Evolutionary conservation across 1,284 basidiomycete species (phyloP).

Genomic region (Ganoderma meredithae): DNA sequence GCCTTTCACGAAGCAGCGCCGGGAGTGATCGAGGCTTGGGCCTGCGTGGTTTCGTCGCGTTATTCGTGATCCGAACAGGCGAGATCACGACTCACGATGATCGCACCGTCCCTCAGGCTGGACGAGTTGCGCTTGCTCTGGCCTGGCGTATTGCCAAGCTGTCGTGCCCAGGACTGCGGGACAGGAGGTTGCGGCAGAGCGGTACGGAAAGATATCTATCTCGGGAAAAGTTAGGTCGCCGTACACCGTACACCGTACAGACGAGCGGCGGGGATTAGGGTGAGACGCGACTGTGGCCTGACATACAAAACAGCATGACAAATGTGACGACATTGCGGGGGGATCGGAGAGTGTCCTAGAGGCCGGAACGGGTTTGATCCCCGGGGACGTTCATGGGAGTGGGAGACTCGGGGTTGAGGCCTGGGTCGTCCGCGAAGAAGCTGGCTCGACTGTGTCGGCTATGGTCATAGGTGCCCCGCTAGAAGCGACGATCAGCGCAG

Average conservation of each 20-base stretch:
- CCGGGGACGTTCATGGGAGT: not conserved
- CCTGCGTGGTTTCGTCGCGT: not conserved
- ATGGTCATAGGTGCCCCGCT: not conserved
- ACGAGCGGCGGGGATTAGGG: not conserved
- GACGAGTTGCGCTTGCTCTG: not conserved
- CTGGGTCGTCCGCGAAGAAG: not conserved
- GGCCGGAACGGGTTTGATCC: constrained; percentile 1
- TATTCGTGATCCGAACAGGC: not conserved
- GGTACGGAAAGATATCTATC: not conserved
- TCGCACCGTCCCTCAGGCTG: not conserved
- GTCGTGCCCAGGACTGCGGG: not conserved
- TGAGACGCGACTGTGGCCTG: not conserved
- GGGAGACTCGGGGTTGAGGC: not conserved
- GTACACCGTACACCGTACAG: not conserved
- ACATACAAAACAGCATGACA: not conserved
- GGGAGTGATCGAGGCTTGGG: not conserved
- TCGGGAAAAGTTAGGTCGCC: not conserved
- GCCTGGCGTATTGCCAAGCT: not conserved
- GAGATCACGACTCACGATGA: not conserved
- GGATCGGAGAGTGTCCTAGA: not conserved
- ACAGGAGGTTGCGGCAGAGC: not conserved
- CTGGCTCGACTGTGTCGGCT: not conserved
- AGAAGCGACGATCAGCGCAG: constrained; percentile 2
- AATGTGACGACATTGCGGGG: constrained; percentile 4
- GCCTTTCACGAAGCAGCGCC: not conserved